A percentile compares a stretch with the other conserved stretches of the same genome.
Conservation (phyloP, 768 basidiomycete genomes). For the Podaxis pistillaris region DNA sequence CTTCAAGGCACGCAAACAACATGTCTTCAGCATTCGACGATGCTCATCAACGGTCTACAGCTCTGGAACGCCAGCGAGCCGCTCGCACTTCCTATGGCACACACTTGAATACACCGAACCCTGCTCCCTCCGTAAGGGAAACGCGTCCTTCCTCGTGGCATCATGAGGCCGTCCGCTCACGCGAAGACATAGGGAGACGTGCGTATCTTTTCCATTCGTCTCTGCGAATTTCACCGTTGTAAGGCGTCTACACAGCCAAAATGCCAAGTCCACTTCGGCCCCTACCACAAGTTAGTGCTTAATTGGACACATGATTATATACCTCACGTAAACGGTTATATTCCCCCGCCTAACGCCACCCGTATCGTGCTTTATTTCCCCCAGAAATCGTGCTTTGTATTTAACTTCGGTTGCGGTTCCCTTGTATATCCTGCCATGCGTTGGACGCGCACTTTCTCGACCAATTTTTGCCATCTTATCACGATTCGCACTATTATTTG, state of each 20-base stretch:
- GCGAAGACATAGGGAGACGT: background rate
- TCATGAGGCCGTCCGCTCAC: background rate
- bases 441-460: too few relatives aligned
- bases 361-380: background rate
- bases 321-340: background rate
- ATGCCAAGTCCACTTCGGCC: background rate
- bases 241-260: background rate
- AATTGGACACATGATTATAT: background rate
- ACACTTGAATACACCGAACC: background rate
- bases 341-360: background rate
- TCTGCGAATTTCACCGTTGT: background rate
- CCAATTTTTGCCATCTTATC: too few relatives aligned
- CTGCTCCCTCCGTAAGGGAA: background rate
- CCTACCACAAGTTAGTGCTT: background rate
- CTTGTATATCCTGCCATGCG: too few relatives aligned
- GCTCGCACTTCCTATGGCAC: background rate
- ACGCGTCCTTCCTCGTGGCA: background rate
- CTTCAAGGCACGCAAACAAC: background rate
- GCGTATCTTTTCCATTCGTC: background rate
- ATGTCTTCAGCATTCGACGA: background rate
- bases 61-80: background rate
- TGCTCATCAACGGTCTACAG: background rate
- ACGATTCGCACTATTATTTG: too few relatives aligned
- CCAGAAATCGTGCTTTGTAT: background rate
- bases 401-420: too few relatives aligned